Conservation (phyloP, 345 rosid genomes). For the Melastoma malabathricum region DNA sequence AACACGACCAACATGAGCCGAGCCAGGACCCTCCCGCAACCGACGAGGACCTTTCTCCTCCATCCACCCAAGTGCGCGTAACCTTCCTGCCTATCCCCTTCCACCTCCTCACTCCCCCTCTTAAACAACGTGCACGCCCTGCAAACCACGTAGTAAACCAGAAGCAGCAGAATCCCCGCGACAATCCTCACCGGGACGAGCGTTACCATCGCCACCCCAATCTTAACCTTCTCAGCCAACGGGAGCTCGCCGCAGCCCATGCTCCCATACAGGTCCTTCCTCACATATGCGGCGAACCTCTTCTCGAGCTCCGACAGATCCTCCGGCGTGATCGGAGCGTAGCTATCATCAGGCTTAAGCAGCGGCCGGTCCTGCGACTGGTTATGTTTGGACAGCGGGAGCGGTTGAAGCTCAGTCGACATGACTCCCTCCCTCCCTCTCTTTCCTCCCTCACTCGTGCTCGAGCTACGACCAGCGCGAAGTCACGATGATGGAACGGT, state of each 20-base stretch:
- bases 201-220: slow-evolving; percentile 50
- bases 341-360: slow-evolving; percentile 25
- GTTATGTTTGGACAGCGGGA: background rate
- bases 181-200: slow-evolving; percentile 60
- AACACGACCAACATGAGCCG: slow-evolving; percentile 61
- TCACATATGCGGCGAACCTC: slow-evolving; percentile 78
- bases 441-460: too few relatives aligned
- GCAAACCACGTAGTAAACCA: slow-evolving; percentile 63
- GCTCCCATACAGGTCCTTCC: slow-evolving; percentile 65
- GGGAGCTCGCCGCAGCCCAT: slow-evolving; percentile 87
- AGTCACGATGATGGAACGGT: too few relatives aligned
- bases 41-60: slow-evolving; percentile 60
- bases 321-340: slow-evolving; percentile 17
- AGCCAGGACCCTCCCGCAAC: slow-evolving; percentile 52
- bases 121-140: slow-evolving; percentile 65
- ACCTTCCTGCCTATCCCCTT: slow-evolving; percentile 66
- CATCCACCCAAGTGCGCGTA: slow-evolving; percentile 92
- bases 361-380: slow-evolving; percentile 50
- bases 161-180: slow-evolving; percentile 33
- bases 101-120: slow-evolving; percentile 57
- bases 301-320: slow-evolving; percentile 65
- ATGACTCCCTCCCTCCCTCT: too few relatives aligned
- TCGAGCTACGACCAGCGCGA: too few relatives aligned
- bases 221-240: slow-evolving; percentile 39
- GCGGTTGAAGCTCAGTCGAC: slow-evolving; percentile 5